Percentiles rank a stretch among this genome's conserved stretches.
phyloP scores from a whole-genome alignment of 2,329 filamentous ascomycete genomes.

The Penicillium sp. region DNA sequence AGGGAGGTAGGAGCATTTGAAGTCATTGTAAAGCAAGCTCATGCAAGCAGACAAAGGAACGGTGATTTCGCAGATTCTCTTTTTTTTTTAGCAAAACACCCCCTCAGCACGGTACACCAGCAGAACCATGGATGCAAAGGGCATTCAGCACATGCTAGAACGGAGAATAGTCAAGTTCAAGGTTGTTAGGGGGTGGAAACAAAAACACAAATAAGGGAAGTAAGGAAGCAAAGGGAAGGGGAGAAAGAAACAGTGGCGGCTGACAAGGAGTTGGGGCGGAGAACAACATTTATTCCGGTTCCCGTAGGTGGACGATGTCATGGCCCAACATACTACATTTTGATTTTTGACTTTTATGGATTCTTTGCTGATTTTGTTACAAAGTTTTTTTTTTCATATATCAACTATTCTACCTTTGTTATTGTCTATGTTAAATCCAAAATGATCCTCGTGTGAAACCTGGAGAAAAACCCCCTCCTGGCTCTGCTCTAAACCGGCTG shows the following conservation, averaged over 20 bases:
- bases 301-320: constrained; percentile 9
- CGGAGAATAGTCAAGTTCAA: background rate
- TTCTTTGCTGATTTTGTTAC: background rate
- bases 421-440: background rate
- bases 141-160: constrained; percentile 16
- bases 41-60: constrained; percentile 12
- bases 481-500: constrained; percentile 2
- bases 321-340: constrained; percentile 7
- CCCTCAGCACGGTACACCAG: constrained; percentile 22
- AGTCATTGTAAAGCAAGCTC: constrained; percentile 15
- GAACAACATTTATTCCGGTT: constrained; percentile 28
- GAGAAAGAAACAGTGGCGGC: constrained; percentile 28
- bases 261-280: constrained; percentile 34
- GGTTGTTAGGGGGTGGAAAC: background rate
- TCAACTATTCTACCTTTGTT: no score
- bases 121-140: constrained; percentile 27
- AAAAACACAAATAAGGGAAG: constrained; percentile 11
- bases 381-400: background rate
- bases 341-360: background rate
- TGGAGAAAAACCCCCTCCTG: background rate
- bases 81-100: constrained; percentile 15
- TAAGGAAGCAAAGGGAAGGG: constrained; percentile 22
- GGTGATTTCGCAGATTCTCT: background rate
- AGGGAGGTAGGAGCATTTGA: constrained; percentile 9
- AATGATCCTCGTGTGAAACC: constrained; percentile 1